A percentile compares a stretch with the other conserved stretches of the same genome.
phyloP scores from a whole-genome alignment of 331 rosid genomes.

The Saraca asoca region DNA sequence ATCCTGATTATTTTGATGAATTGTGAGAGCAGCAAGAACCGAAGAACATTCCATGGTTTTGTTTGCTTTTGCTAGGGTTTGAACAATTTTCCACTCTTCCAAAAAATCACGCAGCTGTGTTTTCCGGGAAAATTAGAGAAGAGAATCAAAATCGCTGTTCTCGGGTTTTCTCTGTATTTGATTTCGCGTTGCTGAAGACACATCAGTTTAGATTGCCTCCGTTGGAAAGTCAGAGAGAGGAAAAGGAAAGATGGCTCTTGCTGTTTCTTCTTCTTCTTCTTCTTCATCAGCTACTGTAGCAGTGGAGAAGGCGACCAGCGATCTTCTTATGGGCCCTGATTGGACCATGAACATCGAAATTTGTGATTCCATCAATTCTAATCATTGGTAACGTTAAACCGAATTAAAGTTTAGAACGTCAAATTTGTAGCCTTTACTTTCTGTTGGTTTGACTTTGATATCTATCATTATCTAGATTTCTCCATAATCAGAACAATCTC shows the following conservation, averaged over 20 bases:
- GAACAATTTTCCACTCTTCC: slow-evolving; percentile 35
- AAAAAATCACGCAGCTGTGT: slow-evolving; percentile 31
- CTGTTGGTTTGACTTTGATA: slow-evolving; percentile 49
- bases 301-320: slow-evolving; percentile 99
- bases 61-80: slow-evolving; percentile 47
- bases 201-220: slow-evolving; percentile 37
- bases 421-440: slow-evolving; percentile 27
- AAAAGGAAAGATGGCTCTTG: slow-evolving; percentile 42
- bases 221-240: slow-evolving; percentile 26
- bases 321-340: slow-evolving; percentile 95
- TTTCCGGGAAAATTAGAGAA: slow-evolving; percentile 29
- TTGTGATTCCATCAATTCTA: slow-evolving; percentile 93
- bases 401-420: slow-evolving; percentile 15
- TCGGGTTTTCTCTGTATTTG: slow-evolving; percentile 10
- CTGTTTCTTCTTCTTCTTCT: slow-evolving; percentile 44
- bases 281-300: slow-evolving; percentile 92
- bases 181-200: slow-evolving; percentile 25
- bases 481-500: background rate
- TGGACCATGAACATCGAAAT: slow-evolving; percentile 99
- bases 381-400: slow-evolving; percentile 68
- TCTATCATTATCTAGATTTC: slow-evolving; percentile 11
- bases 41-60: background rate
- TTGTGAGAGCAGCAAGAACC: background rate
- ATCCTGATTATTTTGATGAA: slow-evolving; percentile 26
- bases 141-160: background rate